phyloP scores from a whole-genome alignment of 257 asterid species.

The Solanum etuberosum region DNA sequence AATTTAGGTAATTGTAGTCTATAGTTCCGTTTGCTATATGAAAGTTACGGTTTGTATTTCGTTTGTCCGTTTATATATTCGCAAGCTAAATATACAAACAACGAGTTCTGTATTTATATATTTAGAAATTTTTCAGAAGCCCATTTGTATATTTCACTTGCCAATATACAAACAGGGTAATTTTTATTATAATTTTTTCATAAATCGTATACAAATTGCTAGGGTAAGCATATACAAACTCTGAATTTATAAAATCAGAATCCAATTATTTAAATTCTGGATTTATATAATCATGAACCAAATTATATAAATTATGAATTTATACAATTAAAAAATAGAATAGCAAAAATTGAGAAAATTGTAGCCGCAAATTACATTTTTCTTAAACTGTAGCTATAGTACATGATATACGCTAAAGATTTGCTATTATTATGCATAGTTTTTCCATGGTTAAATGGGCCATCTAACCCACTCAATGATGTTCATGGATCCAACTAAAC shows the following conservation, averaged over 20 bases:
- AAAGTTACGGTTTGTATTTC: rapidly evolving
- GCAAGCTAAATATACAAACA: neutral
- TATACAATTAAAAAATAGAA: rapidly evolving
- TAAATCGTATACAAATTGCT: too few species aligned
- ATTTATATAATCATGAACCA: too few species aligned
- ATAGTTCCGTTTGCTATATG: too few species aligned
- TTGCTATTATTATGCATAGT: neutral
- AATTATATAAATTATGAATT: too few species aligned
- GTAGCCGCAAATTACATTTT: rapidly evolving
- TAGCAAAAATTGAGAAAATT: rapidly evolving
- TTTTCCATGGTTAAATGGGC: neutral
- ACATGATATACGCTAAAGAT: too few species aligned
- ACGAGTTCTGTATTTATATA: too few species aligned
- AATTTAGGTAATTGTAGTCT: too few species aligned
- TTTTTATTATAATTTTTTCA: too few species aligned
- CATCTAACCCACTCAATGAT: neutral
- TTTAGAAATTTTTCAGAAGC: rapidly evolving
- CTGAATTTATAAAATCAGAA: too few species aligned
- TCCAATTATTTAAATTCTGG: too few species aligned
- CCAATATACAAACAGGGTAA: too few species aligned
- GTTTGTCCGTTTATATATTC: rapidly evolving
- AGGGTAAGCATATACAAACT: neutral
- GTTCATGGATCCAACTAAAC: neutral
- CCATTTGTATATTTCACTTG: neutral
- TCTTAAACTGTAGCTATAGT: too few species aligned